Evolutionary conservation across 768 basidiomycete genomes (phyloP).

Genomic region (Austroboletus eburneus): DNA sequence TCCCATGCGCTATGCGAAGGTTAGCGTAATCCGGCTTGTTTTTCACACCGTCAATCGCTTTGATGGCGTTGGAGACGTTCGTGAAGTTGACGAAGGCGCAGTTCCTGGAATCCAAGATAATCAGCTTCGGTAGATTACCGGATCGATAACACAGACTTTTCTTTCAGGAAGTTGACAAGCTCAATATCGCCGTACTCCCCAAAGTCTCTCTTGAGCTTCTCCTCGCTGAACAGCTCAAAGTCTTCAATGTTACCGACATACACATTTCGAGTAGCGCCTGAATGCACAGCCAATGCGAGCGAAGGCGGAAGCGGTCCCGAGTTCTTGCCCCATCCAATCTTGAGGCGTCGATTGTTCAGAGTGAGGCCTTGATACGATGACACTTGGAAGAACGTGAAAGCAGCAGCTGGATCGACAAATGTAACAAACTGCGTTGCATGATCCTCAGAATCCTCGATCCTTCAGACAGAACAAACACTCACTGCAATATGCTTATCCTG

Average conservation of each 20-base stretch:
- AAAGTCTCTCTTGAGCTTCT: slow-evolving; percentile 89
- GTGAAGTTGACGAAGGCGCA: slow-evolving; percentile 97
- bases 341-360: slow-evolving; percentile 89
- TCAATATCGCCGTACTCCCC: slow-evolving; percentile 96
- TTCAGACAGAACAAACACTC: slow-evolving; percentile 29
- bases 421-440: slow-evolving; percentile 71
- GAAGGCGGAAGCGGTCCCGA: slow-evolving; percentile 82
- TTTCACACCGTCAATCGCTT: slow-evolving; percentile 97
- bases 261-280: slow-evolving; percentile 93
- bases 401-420: slow-evolving; percentile 90
- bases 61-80: slow-evolving; percentile 92
- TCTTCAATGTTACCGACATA: slow-evolving; percentile 96
- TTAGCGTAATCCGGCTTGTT: slow-evolving; percentile 85
- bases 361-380: slow-evolving; percentile 87
- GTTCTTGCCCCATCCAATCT: slow-evolving; percentile 98
- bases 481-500: slow-evolving; percentile 97
- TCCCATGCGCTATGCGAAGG: slow-evolving; percentile 90
- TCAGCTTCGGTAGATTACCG: neutral
- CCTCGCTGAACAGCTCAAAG: slow-evolving; percentile 88
- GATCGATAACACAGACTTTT: slow-evolving; percentile 59
- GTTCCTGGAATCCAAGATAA: slow-evolving; percentile 49
- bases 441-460: slow-evolving; percentile 3
- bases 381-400: slow-evolving; percentile 91
- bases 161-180: slow-evolving; percentile 91
- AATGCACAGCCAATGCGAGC: slow-evolving; percentile 83